phyloP scores from a whole-genome alignment of 192 early-diverging fungal genomes.

The Backusella circina region DNA sequence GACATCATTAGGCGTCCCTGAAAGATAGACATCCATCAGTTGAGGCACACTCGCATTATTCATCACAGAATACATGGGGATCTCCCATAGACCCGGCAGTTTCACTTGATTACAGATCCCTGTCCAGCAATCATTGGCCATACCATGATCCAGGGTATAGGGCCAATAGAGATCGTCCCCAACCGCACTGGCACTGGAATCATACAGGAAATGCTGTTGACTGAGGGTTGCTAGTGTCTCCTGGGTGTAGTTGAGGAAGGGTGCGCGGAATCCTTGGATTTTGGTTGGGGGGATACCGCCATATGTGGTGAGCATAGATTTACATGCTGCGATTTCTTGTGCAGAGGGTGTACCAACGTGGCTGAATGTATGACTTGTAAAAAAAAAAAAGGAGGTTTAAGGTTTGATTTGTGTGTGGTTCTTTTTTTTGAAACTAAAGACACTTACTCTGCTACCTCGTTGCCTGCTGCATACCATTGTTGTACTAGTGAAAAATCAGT shows the following conservation, averaged over 20 bases:
- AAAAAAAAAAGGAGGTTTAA: not conserved
- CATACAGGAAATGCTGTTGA: constrained; percentile 45
- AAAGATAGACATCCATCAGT: constrained; percentile 50
- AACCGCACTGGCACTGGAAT: constrained; percentile 45
- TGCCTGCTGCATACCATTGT: constrained; percentile 55
- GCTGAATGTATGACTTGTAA: constrained; percentile 26
- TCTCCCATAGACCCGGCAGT: constrained; percentile 59
- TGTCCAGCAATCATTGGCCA: constrained; percentile 54
- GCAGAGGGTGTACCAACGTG: constrained; percentile 30
- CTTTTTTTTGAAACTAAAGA: not conserved
- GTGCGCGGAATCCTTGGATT: constrained; percentile 63
- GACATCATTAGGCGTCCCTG: constrained; percentile 33
- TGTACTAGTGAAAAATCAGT: constrained; percentile 58
- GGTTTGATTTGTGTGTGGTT: not conserved
- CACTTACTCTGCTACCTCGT: constrained; percentile 54
- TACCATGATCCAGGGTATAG: constrained; percentile 63
- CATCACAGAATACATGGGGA: constrained; percentile 57
- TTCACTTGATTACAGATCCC: constrained; percentile 38
- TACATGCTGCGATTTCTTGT: constrained; percentile 38
- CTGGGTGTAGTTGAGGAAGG: constrained; percentile 51
- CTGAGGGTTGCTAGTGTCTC: constrained; percentile 40
- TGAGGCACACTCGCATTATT: constrained; percentile 32
- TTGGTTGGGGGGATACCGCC: constrained; percentile 55
- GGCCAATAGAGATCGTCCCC: constrained; percentile 52
- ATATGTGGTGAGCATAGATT: constrained; percentile 45